Base-by-base conservation (phyloP, 75 land plant species). In the Adiantum capillusveneris region DNA sequence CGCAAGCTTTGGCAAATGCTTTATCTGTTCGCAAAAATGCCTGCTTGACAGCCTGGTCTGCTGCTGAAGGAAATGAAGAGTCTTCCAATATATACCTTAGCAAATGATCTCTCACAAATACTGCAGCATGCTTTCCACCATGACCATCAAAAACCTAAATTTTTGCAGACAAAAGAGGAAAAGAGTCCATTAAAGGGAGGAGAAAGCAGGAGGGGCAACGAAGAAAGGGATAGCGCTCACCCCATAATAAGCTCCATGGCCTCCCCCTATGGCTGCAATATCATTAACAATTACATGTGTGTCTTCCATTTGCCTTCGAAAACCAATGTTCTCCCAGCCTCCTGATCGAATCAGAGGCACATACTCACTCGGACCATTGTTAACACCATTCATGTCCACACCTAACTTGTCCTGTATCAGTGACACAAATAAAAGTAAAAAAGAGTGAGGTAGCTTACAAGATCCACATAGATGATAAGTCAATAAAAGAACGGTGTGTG, bases 101-200 rank as follows among this genome's bases (percentile, higher is more conserved):
- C 14, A 65, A 74, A 65, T 85, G 75, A 41, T 67, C 60, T 53
- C 69, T 70, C 41, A 85, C 46, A 65, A 67, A 85, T 39, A 74
- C 59, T n/a, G 89, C 89, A 25, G 86, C 89, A 29, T 79, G 75
- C 25, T 79, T 56, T 9, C 89, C 89, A 22, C 80, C 64, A 56
- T 85, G 89, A 5, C 90, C 90, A 72, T 86, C 90, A 83, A 83
- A 83, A 17, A 86, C 77, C 77, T 76, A 42, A 31, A 51, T 24
- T 7, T 3, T 34, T 34, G 37, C 37, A 34, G 37, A 9, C 3
- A 3, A 34, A 5, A 34, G 7, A 34, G 37, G 37, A 5, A 34
- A 34, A 34, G 9, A 54, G 31, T 11, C 36, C 20, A 21, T 13
- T 25, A 54, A 29, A 26, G 22, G 24, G 53, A 39, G 42, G 21